These are phyloP conservation scores for Aspergillus glaucus DNA, from an alignment of 2,329 filamentous ascomycete species.

Conservation along the genomic window DNA sequence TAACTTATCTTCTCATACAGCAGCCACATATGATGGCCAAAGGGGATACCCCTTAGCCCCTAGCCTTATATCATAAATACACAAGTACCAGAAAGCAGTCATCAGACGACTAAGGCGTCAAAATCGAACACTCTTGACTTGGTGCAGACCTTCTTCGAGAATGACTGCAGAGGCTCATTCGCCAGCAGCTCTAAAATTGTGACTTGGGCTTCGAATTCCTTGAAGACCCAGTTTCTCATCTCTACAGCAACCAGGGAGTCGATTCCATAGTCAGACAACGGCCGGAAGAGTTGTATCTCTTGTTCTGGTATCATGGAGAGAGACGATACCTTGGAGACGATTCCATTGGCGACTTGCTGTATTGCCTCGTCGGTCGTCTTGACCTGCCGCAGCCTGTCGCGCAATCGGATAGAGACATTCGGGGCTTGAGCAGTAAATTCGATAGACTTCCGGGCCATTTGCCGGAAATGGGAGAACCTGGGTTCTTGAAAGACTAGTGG, in stretches of 20 bases:
- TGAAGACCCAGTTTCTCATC: slow-evolving; percentile 18
- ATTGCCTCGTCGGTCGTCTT: slow-evolving; percentile 2
- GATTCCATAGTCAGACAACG: slow-evolving; percentile 14
- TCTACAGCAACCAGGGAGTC: slow-evolving; percentile 21
- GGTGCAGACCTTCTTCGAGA: too few species aligned
- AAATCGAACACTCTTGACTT: too few species aligned
- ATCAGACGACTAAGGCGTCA: too few species aligned
- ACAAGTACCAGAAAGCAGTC: too few species aligned
- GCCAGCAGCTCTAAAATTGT: not conserved
- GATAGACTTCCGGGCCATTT: not conserved
- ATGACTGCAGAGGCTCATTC: not conserved
- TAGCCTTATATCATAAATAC: too few species aligned
- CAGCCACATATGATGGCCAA: too few species aligned
- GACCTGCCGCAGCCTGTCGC: not conserved
- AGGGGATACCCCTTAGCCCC: too few species aligned
- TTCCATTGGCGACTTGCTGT: slow-evolving; percentile 5
- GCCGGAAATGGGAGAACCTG: not conserved
- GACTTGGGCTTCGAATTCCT: slow-evolving; percentile 10
- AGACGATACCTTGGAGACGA: slow-evolving; percentile 9
- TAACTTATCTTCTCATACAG: too few species aligned
- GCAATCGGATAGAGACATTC: not conserved
- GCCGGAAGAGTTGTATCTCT: slow-evolving; percentile 11
- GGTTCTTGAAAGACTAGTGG: not conserved
- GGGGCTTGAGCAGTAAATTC: not conserved
- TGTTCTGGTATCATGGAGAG: slow-evolving; percentile 16